These are phyloP conservation scores for Linum trigynum DNA, from an alignment of 345 rosid species.

Conservation along the genomic window DNA sequence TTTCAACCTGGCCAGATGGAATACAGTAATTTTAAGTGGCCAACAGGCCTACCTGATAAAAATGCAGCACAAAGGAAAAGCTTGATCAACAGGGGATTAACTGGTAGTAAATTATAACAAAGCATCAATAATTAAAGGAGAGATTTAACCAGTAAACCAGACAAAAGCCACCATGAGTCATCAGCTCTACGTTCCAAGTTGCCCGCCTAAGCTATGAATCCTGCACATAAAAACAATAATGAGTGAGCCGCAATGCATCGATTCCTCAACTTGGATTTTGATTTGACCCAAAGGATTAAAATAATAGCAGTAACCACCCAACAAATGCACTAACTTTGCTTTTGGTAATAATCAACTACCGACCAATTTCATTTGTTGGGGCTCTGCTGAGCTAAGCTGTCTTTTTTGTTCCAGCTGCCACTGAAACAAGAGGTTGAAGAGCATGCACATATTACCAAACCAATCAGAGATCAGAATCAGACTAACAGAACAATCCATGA, in stretches of 20 bases:
- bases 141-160: conserved; percentile 2
- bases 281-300: conserved; percentile 13
- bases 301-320: neutral
- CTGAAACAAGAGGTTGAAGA: no score
- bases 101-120: conserved; percentile 12
- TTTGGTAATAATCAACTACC: neutral
- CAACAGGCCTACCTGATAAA: neutral
- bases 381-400: neutral
- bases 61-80: conserved; percentile 1
- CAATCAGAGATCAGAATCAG: neutral
- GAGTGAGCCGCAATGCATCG: conserved; percentile 24
- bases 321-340: neutral
- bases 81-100: conserved; percentile 20
- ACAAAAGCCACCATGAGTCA: conserved; percentile 38
- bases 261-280: conserved; percentile 22
- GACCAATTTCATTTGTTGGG: neutral
- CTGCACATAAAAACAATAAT: conserved; percentile 25
- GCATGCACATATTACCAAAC: neutral
- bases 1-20: conserved; percentile 4
- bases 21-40: conserved; percentile 1
- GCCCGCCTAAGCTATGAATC: conserved; percentile 31
- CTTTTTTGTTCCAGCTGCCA: no score
- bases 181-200: conserved; percentile 24
- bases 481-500: neutral
- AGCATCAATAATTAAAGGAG: conserved; percentile 10